phyloP scores from a whole-genome alignment of 345 rosid genomes.

The Arabidopsis arenosa region DNA sequence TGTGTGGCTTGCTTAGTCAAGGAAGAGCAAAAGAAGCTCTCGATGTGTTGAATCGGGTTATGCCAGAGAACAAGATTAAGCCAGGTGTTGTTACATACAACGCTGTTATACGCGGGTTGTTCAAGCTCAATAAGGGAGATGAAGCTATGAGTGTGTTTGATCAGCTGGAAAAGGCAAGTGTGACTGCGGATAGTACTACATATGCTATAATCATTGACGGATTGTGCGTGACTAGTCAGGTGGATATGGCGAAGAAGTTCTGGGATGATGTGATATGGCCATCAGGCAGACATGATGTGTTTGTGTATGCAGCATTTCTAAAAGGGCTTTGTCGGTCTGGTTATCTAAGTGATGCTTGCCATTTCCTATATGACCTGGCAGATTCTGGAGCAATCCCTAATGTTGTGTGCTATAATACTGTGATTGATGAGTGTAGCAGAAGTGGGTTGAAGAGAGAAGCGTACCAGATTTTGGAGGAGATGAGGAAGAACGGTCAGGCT shows the following conservation, averaged over 20 bases:
- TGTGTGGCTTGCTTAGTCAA: conserved; percentile 62
- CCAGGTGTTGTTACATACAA: conserved; percentile 77
- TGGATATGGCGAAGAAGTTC: conserved; percentile 71
- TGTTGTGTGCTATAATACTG: conserved; percentile 67
- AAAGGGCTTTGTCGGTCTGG: conserved; percentile 72
- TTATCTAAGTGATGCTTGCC: conserved; percentile 65
- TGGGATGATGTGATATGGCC: conserved; percentile 90
- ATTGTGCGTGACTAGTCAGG: conserved; percentile 51
- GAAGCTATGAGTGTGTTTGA: conserved; percentile 62
- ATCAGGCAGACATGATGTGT: conserved; percentile 69
- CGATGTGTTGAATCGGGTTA: conserved; percentile 51
- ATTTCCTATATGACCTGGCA: conserved; percentile 76
- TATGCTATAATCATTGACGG: conserved; percentile 65
- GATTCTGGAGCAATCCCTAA: conserved; percentile 75
- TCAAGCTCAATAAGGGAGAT: conserved; percentile 51
- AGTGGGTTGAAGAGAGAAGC: conserved; percentile 79
- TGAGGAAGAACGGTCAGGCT: conserved; percentile 66
- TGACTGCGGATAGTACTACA: conserved; percentile 57
- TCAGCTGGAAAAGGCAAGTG: conserved; percentile 59
- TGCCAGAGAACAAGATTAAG: conserved; percentile 56
- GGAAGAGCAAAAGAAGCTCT: conserved; percentile 72
- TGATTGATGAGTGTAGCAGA: conserved; percentile 75
- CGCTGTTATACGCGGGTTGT: conserved; percentile 68
- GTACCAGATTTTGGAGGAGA: conserved; percentile 73
- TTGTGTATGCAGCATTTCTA: conserved; percentile 76